Conservation (phyloP, 2,329 filamentous ascomycete species). For the Colletotrichum sp. region DNA sequence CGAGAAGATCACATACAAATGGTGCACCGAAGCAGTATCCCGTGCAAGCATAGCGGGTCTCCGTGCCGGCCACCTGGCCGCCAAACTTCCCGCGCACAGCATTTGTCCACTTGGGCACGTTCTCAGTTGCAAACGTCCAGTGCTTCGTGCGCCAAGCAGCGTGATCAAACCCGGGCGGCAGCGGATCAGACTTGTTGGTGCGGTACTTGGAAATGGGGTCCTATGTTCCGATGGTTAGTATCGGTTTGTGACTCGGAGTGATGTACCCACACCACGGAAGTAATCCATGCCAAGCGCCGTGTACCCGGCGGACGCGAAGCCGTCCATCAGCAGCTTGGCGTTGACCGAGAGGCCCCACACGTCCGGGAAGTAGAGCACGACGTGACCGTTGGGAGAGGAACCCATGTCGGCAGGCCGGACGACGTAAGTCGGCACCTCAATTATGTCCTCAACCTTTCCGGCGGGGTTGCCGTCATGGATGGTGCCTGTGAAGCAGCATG, state of each 20-base stretch:
- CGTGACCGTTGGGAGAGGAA: slow-evolving; percentile 37
- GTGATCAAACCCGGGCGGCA: slow-evolving; percentile 45
- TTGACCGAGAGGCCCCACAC: slow-evolving; percentile 49
- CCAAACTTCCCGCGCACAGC: slow-evolving; percentile 41
- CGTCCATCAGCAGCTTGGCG: slow-evolving; percentile 49
- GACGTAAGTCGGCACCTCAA: slow-evolving; percentile 43
- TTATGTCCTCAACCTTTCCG: slow-evolving; percentile 36
- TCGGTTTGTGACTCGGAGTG: too few relatives aligned
- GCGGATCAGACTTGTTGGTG: slow-evolving; percentile 25
- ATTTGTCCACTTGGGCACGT: slow-evolving; percentile 48
- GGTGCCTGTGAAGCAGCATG: slow-evolving; percentile 43
- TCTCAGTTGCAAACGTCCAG: slow-evolving; percentile 41
- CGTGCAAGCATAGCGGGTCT: slow-evolving; percentile 43
- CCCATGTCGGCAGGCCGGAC: slow-evolving; percentile 6
- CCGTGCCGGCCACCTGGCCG: slow-evolving; percentile 11
- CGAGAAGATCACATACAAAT: slow-evolving; percentile 42
- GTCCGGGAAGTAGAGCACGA: slow-evolving; percentile 51
- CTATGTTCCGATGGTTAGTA: slow-evolving; percentile 21
- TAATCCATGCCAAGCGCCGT: slow-evolving; percentile 47
- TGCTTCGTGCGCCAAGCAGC: slow-evolving; percentile 54
- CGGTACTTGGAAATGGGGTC: slow-evolving; percentile 49
- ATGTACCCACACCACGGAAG: slow-evolving; percentile 41
- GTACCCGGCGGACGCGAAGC: slow-evolving; percentile 48
- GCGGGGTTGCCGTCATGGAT: slow-evolving; percentile 41
- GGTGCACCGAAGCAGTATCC: slow-evolving; percentile 48